These are phyloP conservation scores for Fusarium oxysporum DNA, from an alignment of 2,329 filamentous ascomycete species.

Conservation along the genomic window DNA sequence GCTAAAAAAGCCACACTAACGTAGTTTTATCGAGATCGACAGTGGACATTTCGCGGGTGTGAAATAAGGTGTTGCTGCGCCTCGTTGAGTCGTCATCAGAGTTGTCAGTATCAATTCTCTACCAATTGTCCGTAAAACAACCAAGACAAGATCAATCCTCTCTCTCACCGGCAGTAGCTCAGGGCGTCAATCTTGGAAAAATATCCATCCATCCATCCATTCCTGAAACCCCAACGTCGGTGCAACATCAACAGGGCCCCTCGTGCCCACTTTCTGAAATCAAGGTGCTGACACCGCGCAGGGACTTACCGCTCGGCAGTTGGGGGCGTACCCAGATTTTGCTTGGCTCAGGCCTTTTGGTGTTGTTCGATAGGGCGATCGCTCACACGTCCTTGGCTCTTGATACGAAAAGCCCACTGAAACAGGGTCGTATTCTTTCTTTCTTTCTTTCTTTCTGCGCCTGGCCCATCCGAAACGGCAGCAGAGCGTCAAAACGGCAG, in stretches of 20 bases:
- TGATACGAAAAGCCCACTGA: conserved; percentile 25
- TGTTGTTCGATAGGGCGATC: conserved; percentile 12
- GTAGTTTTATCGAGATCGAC: conserved; percentile 40
- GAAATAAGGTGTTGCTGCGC: conserved; percentile 38
- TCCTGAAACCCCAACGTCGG: conserved; percentile 39
- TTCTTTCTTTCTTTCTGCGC: not conserved
- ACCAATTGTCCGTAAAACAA: not conserved
- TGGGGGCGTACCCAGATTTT: conserved; percentile 6
- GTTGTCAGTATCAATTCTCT: not conserved
- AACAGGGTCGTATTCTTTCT: conserved; percentile 20
- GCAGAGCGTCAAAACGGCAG: conserved; percentile 19
- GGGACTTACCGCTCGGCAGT: conserved; percentile 42
- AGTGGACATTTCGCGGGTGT: conserved; percentile 7
- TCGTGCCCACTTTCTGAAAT: conserved; percentile 12
- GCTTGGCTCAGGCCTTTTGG: not conserved
- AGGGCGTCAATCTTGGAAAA: not conserved
- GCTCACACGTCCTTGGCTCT: not conserved
- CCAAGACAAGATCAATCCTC: not conserved
- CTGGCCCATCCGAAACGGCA: conserved; percentile 22
- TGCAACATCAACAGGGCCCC: conserved; percentile 4
- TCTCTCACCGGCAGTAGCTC: conserved; percentile 12
- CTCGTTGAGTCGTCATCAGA: conserved; percentile 34
- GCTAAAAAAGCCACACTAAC: conserved; percentile 9
- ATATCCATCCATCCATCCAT: not conserved
- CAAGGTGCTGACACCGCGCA: conserved; percentile 42